A percentile compares a stretch with the other conserved stretches of the same genome.
Evolutionary conservation across 1,284 basidiomycete species (phyloP).

Genomic region (Cutaneotrichosporon curvatum): DNA sequence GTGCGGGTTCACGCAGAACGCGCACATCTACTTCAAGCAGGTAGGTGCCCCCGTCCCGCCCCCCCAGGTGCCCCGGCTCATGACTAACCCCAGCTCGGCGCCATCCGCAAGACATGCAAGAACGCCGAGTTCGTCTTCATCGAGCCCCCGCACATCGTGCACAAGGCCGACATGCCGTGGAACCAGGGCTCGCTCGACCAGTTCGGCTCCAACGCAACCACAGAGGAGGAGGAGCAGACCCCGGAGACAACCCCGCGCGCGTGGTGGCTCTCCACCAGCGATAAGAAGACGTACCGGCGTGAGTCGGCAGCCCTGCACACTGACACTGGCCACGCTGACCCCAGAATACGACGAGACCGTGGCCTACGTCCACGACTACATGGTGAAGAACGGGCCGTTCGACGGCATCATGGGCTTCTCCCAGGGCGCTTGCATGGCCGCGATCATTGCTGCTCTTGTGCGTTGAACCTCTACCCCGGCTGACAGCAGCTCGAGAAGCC

Average conservation of each 20-base stretch:
- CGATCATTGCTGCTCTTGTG: conserved; percentile 65
- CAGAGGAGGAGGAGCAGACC: conserved; percentile 50
- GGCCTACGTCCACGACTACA: conserved; percentile 45
- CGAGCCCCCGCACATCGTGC: conserved; percentile 61
- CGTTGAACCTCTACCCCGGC: conserved; percentile 19
- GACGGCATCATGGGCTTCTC: conserved; percentile 75
- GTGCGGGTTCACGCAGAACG: conserved; percentile 72
- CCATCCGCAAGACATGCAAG: conserved; percentile 49
- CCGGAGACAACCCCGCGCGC: conserved; percentile 63
- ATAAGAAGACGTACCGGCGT: conserved; percentile 47
- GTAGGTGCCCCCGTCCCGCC: conserved; percentile 47
- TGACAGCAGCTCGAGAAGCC: conserved; percentile 52
- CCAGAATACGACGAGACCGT: conserved; percentile 58
- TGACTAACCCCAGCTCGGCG: conserved; percentile 22
- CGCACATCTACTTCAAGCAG: conserved; percentile 68
- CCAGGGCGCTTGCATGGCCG: conserved; percentile 75
- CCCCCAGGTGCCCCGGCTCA: background rate
- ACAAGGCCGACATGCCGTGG: conserved; percentile 62
- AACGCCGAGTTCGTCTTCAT: conserved; percentile 61
- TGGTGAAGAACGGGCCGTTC: conserved; percentile 47
- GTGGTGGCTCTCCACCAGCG: conserved; percentile 63
- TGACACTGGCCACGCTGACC: conserved; percentile 2
- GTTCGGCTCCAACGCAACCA: conserved; percentile 54
- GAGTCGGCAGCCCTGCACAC: conserved; percentile 15
- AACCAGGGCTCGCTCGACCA: conserved; percentile 48